Evolutionary conservation across 2,329 filamentous ascomycete species (phyloP).

Genomic region (Nannizziopsis barbatae): DNA sequence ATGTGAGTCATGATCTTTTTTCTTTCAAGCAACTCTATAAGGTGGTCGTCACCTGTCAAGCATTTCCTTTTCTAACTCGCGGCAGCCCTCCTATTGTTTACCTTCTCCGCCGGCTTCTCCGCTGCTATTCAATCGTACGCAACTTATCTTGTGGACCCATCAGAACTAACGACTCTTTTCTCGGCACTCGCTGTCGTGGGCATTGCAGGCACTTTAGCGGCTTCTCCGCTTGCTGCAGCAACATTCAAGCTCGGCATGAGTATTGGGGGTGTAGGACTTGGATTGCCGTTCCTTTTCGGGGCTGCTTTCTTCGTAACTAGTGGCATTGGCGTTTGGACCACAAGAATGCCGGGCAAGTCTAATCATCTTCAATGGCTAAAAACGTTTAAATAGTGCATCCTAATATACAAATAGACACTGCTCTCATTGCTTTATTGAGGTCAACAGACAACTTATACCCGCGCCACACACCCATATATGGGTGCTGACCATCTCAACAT

Average conservation of each 20-base stretch:
- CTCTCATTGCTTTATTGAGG: no score
- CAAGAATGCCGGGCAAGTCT: background rate
- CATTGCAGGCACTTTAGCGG: background rate
- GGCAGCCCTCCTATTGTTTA: conserved; percentile 1
- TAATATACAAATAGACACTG: no score
- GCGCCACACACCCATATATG: no score
- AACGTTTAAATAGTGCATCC: no score
- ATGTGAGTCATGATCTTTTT: background rate
- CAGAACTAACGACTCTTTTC: conserved; percentile 1
- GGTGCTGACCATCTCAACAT: no score
- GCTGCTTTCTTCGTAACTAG: background rate
- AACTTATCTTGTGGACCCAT: background rate
- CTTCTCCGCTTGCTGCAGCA: background rate
- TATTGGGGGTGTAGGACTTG: conserved; percentile 1
- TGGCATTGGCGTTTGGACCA: background rate
- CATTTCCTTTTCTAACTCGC: background rate
- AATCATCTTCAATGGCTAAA: no score
- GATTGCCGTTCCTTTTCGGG: background rate
- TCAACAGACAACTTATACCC: no score
- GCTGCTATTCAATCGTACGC: conserved; percentile 3
- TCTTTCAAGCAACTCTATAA: no score
- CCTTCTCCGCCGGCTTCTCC: conserved; percentile 1
- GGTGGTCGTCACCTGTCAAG: no score
- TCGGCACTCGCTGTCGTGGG: conserved; percentile 1
- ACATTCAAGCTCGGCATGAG: conserved; percentile 3